Evolutionary conservation across 2,329 filamentous ascomycete genomes (phyloP).

Genomic region (Zalaria obscura): DNA sequence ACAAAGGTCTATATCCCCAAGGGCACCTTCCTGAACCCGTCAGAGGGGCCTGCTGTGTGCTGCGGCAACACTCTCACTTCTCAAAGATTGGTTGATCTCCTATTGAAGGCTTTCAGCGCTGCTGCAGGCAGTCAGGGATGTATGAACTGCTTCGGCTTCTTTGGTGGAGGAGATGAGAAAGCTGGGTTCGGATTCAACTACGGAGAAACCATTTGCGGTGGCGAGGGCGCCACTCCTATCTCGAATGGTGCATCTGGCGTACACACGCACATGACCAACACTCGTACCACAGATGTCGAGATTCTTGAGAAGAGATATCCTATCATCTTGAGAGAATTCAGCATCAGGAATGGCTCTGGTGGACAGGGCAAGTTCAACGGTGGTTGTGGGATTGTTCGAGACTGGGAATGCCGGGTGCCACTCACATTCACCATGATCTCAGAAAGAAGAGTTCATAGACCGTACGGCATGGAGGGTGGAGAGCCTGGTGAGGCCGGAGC

Average conservation of each 20-base stretch:
- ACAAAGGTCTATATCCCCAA: constrained; percentile 62
- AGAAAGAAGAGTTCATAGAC: constrained; percentile 55
- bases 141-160: constrained; percentile 69
- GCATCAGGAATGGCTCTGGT: constrained; percentile 43
- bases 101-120: constrained; percentile 59
- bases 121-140: constrained; percentile 62
- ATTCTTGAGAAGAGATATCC: constrained; percentile 61
- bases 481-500: constrained; percentile 59
- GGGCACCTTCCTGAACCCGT: constrained; percentile 57
- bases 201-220: constrained; percentile 57
- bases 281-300: constrained; percentile 61
- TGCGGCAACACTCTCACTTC: constrained; percentile 62
- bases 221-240: constrained; percentile 51
- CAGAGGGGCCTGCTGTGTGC: constrained; percentile 58
- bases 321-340: constrained; percentile 52
- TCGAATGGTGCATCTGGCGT: constrained; percentile 59
- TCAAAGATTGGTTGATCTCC: constrained; percentile 64
- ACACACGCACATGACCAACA: constrained; percentile 69
- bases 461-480: constrained; percentile 69
- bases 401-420: constrained; percentile 62
- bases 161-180: constrained; percentile 46
- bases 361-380: constrained; percentile 48
- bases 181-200: constrained; percentile 63
- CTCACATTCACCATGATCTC: constrained; percentile 61
- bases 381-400: constrained; percentile 56